Conservation (phyloP, 768 basidiomycete genomes). For the Tulasnella sp. region DNA sequence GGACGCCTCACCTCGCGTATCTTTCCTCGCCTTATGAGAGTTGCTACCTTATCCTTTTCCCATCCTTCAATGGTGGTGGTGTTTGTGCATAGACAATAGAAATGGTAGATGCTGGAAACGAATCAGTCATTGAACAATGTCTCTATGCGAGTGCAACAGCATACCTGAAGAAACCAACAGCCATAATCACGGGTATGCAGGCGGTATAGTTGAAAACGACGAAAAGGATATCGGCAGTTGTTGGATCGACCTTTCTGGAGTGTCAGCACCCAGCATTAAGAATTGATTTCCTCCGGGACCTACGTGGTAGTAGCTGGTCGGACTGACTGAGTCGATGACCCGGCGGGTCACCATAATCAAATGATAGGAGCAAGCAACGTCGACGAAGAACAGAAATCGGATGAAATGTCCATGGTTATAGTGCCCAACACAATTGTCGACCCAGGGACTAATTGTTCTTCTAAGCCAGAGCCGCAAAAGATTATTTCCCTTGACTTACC, state of each 20-base stretch:
- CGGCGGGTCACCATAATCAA: slow-evolving; percentile 64
- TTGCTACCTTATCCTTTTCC: slow-evolving; percentile 94
- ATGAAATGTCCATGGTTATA: slow-evolving; percentile 59
- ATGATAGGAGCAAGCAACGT: slow-evolving; percentile 80
- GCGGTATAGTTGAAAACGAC: slow-evolving; percentile 78
- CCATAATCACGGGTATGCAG: slow-evolving; percentile 72
- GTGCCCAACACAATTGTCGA: slow-evolving; percentile 89
- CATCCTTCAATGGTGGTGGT: slow-evolving; percentile 93
- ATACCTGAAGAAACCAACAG: slow-evolving; percentile 85
- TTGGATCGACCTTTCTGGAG: slow-evolving; percentile 47
- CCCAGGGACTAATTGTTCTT: slow-evolving; percentile 47
- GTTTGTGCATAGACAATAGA: slow-evolving; percentile 62
- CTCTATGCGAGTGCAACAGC: slow-evolving; percentile 18
- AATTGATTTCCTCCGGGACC: background rate
- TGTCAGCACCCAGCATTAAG: background rate
- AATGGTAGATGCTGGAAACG: slow-evolving; percentile 64
- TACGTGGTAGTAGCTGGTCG: background rate
- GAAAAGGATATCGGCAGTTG: slow-evolving; percentile 57
- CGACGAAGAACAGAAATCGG: slow-evolving; percentile 86
- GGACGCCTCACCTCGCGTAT: slow-evolving; percentile 49
- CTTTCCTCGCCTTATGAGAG: slow-evolving; percentile 70
- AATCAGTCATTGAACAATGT: slow-evolving; percentile 30
- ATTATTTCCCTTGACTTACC: slow-evolving; percentile 22
- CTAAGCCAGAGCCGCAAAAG: background rate
- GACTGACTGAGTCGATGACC: slow-evolving; percentile 36